Conservation (phyloP, 2,329 filamentous ascomycete genomes). For the Cordyceps cicadae region DNA sequence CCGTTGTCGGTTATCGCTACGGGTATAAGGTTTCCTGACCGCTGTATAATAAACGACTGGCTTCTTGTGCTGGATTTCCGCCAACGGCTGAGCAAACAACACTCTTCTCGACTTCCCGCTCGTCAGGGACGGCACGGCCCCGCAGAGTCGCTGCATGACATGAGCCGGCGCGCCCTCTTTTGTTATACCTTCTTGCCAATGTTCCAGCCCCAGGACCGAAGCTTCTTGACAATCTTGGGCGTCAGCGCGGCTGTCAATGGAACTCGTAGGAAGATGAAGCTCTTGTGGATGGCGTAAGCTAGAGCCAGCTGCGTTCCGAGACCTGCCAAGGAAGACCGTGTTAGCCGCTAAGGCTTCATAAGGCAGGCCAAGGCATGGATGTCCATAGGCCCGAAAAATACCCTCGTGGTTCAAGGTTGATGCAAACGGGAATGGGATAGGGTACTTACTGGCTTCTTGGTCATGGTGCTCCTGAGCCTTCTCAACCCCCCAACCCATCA, state of each 20-base stretch:
- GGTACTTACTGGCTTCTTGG: constrained; percentile 64
- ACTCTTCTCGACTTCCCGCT: neutral
- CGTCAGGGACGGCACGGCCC: neutral
- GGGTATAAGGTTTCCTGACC: neutral
- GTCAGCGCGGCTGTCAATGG: constrained; percentile 84
- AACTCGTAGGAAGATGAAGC: constrained; percentile 92
- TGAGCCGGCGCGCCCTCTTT: neutral
- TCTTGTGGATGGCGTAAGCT: constrained; percentile 96
- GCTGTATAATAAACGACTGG: neutral
- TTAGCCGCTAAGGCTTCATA: constrained; percentile 16
- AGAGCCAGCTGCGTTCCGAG: constrained; percentile 77
- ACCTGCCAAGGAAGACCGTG: constrained; percentile 31
- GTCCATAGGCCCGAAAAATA: neutral
- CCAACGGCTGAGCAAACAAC: neutral
- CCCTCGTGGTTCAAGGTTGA: neutral
- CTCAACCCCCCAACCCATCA: constrained; percentile 52
- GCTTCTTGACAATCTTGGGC: constrained; percentile 84
- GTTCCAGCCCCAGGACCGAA: constrained; percentile 87
- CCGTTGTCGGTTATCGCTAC: neutral
- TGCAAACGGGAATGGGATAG: neutral
- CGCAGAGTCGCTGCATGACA: neutral
- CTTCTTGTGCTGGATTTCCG: neutral
- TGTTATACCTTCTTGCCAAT: constrained; percentile 62
- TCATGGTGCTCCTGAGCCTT: constrained; percentile 53
- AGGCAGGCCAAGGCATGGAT: neutral